Percentiles rank a stretch among this genome's conserved stretches.
phyloP scores from a whole-genome alignment of 192 early-diverging fungal genomes.

The Gaertneriomyces sp. region DNA sequence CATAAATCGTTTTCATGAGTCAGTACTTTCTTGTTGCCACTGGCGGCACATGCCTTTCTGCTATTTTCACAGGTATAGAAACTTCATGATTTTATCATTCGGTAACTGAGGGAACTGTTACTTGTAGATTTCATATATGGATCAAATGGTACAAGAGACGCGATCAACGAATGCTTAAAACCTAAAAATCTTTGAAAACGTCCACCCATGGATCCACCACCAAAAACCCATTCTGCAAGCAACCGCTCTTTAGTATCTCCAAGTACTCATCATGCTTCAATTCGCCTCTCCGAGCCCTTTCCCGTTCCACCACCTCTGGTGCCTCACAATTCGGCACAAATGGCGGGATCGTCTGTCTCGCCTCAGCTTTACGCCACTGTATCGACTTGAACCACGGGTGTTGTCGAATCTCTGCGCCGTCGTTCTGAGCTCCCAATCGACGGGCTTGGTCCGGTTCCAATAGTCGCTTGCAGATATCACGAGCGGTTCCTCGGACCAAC shows the following conservation, averaged over 20 bases:
- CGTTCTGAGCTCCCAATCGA: conserved; percentile 33
- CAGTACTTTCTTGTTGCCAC: too few relatives aligned
- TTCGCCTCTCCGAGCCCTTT: conserved; percentile 32
- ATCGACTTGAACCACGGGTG: conserved; percentile 67
- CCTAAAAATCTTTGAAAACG: conserved; percentile 36
- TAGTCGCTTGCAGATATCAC: conserved; percentile 32
- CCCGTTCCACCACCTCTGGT: conserved; percentile 44
- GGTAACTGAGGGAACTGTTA: too few relatives aligned
- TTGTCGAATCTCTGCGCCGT: conserved; percentile 57
- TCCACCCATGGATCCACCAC: conserved; percentile 25
- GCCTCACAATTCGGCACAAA: conserved; percentile 42
- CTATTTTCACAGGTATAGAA: too few relatives aligned
- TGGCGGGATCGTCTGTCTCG: conserved; percentile 38
- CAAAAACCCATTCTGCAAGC: conserved; percentile 8
- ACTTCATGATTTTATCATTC: too few relatives aligned
- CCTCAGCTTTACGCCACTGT: conserved; percentile 52
- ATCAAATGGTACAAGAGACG: too few relatives aligned
- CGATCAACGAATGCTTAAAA: background rate
- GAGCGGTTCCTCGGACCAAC: conserved; percentile 33
- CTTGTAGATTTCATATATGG: too few relatives aligned
- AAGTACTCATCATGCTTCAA: conserved; percentile 31
- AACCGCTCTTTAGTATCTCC: conserved; percentile 29
- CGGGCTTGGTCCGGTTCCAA: conserved; percentile 40
- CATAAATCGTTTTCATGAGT: too few relatives aligned
- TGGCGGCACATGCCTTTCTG: too few relatives aligned